Evolutionary conservation across 2,329 filamentous ascomycete genomes (phyloP).

Genomic region (Aphanocladium album): DNA sequence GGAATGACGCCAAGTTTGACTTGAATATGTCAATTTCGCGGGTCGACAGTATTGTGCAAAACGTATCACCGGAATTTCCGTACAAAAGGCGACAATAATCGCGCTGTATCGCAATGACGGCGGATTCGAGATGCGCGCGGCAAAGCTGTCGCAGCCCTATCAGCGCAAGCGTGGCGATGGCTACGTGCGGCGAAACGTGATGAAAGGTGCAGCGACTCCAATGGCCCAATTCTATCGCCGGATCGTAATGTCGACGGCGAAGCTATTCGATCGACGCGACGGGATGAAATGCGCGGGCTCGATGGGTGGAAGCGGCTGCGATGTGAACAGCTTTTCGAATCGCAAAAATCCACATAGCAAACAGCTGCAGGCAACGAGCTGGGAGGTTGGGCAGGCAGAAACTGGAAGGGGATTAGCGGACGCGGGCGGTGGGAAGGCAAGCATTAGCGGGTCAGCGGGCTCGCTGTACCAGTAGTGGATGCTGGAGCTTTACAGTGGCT

Average conservation of each 20-base stretch:
- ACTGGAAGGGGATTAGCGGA: neutral
- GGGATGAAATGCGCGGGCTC: neutral
- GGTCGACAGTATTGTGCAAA: neutral
- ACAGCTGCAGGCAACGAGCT: neutral
- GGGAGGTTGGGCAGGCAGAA: slow-evolving; percentile 5
- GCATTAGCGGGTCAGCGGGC: neutral
- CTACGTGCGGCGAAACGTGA: neutral
- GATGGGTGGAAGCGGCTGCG: neutral
- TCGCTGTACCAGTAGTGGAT: no score
- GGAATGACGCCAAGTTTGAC: no score
- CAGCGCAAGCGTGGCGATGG: neutral
- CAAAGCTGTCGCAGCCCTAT: neutral
- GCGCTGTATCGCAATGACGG: slow-evolving; percentile 19
- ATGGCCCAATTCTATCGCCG: neutral
- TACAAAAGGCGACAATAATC: neutral
- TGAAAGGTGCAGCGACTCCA: neutral
- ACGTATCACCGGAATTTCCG: neutral
- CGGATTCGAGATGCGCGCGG: neutral
- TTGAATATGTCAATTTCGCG: no score
- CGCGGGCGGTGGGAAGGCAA: neutral
- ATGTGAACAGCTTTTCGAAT: neutral
- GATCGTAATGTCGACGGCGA: neutral
- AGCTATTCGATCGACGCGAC: neutral
- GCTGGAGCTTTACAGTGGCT: neutral
- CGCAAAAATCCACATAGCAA: slow-evolving; percentile 4